These are phyloP conservation scores for Arthrobotrys megalospora DNA, from an alignment of 2,329 filamentous ascomycete species.

Conservation along the genomic window DNA sequence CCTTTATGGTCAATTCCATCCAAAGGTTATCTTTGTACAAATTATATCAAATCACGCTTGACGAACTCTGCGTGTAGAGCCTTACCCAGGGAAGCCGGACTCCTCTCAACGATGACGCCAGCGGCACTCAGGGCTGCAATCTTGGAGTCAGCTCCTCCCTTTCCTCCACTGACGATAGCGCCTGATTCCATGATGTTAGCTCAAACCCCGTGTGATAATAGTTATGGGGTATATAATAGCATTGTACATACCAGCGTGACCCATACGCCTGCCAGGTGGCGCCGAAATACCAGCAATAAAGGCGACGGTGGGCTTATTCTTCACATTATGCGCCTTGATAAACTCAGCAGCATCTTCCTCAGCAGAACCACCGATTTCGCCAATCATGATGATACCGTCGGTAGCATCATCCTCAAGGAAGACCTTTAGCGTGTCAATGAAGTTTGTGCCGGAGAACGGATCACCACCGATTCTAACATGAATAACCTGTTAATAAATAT, in stretches of 20 bases:
- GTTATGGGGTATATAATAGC: not conserved
- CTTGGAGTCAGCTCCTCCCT: slow-evolving; percentile 98
- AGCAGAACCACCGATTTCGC: slow-evolving; percentile 96
- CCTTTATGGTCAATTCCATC: slow-evolving; percentile 23
- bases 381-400: slow-evolving; percentile 99
- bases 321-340: slow-evolving; percentile 89
- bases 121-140: slow-evolving; percentile 93
- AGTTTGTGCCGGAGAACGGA: slow-evolving; percentile 99
- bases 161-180: slow-evolving; percentile 96
- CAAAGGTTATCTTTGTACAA: slow-evolving; percentile 7
- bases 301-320: slow-evolving; percentile 95
- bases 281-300: slow-evolving; percentile 99
- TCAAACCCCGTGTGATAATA: not conserved
- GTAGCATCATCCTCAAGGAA: slow-evolving; percentile 97
- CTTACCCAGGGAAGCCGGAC: slow-evolving; percentile 92
- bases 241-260: slow-evolving; percentile 82
- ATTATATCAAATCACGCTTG: slow-evolving; percentile 92
- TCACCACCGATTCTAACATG: slow-evolving; percentile 84
- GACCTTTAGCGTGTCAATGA: slow-evolving; percentile 98
- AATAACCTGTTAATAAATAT: not conserved
- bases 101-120: slow-evolving; percentile 96
- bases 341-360: slow-evolving; percentile 99
- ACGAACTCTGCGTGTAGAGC: slow-evolving; percentile 95
- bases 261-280: slow-evolving; percentile 96
- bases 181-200: slow-evolving; percentile 65